Evolutionary conservation across 2,329 filamentous ascomycete genomes (phyloP), one percentile per base, ranked within the genome.

Genomic region (Botrytis elliptica): DNA sequence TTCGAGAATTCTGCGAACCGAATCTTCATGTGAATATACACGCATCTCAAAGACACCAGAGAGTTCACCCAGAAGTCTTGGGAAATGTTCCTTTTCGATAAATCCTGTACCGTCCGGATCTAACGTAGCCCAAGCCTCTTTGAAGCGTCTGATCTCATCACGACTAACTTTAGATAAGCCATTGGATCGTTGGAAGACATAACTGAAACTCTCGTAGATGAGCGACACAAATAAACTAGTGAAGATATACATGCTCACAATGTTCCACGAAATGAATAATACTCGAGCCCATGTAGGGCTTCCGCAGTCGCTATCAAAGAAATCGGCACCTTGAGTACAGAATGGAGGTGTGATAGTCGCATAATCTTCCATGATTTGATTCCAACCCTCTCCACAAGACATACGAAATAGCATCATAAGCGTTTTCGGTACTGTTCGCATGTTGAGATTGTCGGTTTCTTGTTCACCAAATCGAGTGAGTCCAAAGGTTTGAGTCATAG

Each of bases 191-290:
- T 99, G 97, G 82, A 98, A 99, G 76, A 99, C 96, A 80, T 99
- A 99, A 82, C 94, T 97, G 87, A 99, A 99, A 83, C 95, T 98
- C 85, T 99, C 96, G 84, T 97, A 99, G 78, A 99, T 99, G 82
- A 99, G 90, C 67, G 96, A 99, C 74, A 99, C 95, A 82, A 99
- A 99, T 81, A 99, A 85, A 80, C 95, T 98, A 81, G 98, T 95
- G 80, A 99, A 99, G 80, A 99, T 97, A 84, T 99, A 99, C 96
- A 99, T 99, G 92, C 95, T 98, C 83, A 99, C 88, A 79, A 99
- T 95, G 85, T 99, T 99, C 96, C 96, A 99, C 7, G 92, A 90
- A 74, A 98, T 94, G 85, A 99, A 99, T 16, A 99, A 86, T 49
- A 91, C 89, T 70, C 94, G 88, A 12, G 96, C 94, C 94, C 96